Evolutionary conservation across 345 rosid species (phyloP).

Genomic region (Populus nigra): DNA sequence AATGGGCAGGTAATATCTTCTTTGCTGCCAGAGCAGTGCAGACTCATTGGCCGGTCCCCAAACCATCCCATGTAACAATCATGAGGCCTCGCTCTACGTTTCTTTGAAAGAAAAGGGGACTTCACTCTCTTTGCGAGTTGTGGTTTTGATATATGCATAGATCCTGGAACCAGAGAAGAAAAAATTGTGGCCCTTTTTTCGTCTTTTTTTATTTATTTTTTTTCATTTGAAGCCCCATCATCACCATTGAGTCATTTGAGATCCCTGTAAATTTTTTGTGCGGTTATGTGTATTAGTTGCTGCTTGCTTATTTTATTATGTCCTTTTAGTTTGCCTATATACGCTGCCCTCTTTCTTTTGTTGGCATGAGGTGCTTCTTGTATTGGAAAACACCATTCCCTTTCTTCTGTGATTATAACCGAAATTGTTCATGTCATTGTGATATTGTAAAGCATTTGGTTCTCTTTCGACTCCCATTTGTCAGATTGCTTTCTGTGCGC

Average conservation of each 20-base stretch:
- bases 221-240: neutral
- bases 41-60: conserved; percentile 65
- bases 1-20: conserved; percentile 80
- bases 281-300: conserved; percentile 8
- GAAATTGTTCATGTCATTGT: neutral
- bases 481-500: neutral
- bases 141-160: conserved; percentile 11
- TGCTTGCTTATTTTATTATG: neutral
- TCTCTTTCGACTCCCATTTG: neutral
- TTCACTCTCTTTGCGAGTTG: neutral
- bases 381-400: neutral
- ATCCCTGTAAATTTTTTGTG: conserved; percentile 22
- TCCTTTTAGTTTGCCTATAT: neutral
- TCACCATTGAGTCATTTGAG: conserved; percentile 16
- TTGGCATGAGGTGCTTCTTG: conserved; percentile 8
- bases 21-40: conserved; percentile 91
- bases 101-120: neutral
- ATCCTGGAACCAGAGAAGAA: neutral
- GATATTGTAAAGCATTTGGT: neutral
- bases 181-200: neutral
- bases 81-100: neutral
- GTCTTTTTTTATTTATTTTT: neutral
- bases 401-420: neutral
- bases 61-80: neutral
- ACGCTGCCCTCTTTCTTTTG: neutral